Conservation (phyloP, 2,329 filamentous ascomycete species). For the Clonostachys chloroleuca region DNA sequence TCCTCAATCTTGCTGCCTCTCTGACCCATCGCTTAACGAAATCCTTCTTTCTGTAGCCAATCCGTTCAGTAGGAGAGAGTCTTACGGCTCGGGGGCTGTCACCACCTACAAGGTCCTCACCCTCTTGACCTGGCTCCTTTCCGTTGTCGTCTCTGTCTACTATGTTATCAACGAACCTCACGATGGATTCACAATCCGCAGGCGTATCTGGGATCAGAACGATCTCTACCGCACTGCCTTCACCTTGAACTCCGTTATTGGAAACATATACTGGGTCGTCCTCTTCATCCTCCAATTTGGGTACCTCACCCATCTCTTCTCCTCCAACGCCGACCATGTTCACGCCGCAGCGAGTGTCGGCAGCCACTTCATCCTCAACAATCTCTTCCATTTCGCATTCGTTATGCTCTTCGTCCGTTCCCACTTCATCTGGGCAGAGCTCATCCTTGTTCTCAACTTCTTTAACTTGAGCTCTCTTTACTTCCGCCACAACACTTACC, state of each 20-base stretch:
- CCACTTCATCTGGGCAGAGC: conserved; percentile 70
- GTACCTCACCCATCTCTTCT: conserved; percentile 76
- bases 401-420: conserved; percentile 77
- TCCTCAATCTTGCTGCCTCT: no score
- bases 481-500: conserved; percentile 71
- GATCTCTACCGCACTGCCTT: conserved; percentile 65
- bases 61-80: conserved; percentile 69
- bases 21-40: no score
- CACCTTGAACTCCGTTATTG: conserved; percentile 61
- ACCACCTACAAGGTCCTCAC: conserved; percentile 73
- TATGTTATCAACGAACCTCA: conserved; percentile 64
- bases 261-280: conserved; percentile 73
- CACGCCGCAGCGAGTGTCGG: conserved; percentile 72
- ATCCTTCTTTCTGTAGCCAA: conserved; percentile 48
- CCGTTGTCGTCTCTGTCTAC: conserved; percentile 68
- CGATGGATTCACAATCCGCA: conserved; percentile 53
- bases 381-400: conserved; percentile 77
- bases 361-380: conserved; percentile 81
- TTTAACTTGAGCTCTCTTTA: conserved; percentile 76
- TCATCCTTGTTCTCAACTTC: conserved; percentile 77
- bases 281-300: conserved; percentile 72
- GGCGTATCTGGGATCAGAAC: conserved; percentile 75
- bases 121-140: conserved; percentile 68
- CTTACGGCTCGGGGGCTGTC: conserved; percentile 57
- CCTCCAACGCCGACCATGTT: conserved; percentile 55